Base-by-base conservation (phyloP, 2,329 filamentous ascomycete genomes). In the Arthroderma uncinatum region DNA sequence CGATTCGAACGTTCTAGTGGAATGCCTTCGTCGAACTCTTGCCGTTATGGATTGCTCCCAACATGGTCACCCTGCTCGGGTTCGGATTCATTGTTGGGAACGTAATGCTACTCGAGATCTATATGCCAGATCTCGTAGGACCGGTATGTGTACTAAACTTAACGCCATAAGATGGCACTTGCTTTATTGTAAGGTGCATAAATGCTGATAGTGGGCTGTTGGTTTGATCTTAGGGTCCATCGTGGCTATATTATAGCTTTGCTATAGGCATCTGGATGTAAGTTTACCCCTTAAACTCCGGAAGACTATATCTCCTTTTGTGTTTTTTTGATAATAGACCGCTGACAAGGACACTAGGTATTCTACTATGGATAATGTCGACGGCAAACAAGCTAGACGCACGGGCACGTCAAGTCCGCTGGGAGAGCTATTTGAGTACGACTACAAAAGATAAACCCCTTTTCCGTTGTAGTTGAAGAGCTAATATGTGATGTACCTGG, bases 341-440 rank as follows among this genome's bases (percentile, higher is more conserved):
- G 6, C 21, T 37, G 16, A 58, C 54, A 14, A 12, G 6, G 44
- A 33, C 34, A 34, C 40, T 63, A 79, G 78, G 71, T 85, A 97
- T 74, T 94, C 93, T 65, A 98, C 93, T 12, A 91, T 98, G 86
- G 93, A 98, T 77, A 98, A 98, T 71, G 86, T 97, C 62, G 93
- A 98, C 72, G 93, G 93, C 64, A 98, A 98, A 75, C 93, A 98
- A 76, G 93, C 93, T 58, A 82, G 93, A 62, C 82, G 93, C 66
- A 98, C 93, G 2, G 91, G 92, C 55, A 96, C 92, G 2, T 97
- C 92, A 30, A 96, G 90, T 70, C 89, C 89, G 0, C 79, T 98
- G 25, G 93, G 93, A 64, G 93, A 98, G 74, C 83, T 98, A 12
- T 98, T 98, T 74, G 93, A 98, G 80, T 82, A 74, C 64, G 78